Conservation (phyloP, 1,139 yeast genomes). For the Candida mesenterica region DNA sequence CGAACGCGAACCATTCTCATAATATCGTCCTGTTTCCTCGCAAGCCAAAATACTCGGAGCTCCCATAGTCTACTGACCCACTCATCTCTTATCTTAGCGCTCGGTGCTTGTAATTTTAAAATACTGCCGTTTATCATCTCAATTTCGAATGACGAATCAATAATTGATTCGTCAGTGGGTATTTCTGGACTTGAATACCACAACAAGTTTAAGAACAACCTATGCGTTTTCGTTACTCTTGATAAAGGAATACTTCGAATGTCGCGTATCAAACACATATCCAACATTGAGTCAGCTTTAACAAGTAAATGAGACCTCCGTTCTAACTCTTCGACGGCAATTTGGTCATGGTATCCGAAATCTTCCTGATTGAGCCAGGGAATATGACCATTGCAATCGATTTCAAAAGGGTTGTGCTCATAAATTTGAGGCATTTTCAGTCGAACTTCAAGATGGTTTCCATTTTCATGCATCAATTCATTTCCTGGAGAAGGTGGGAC, state of each 20-base stretch:
- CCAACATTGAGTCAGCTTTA: slow-evolving; percentile 61
- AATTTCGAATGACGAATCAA: slow-evolving; percentile 54
- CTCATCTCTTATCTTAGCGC: slow-evolving; percentile 47
- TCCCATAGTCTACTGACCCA: slow-evolving; percentile 60
- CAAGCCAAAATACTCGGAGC: slow-evolving; percentile 60
- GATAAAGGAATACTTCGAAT: slow-evolving; percentile 30
- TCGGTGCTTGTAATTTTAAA: slow-evolving; percentile 60
- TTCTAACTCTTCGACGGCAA: slow-evolving; percentile 62
- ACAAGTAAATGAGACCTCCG: slow-evolving; percentile 57
- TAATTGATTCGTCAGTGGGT: slow-evolving; percentile 28
- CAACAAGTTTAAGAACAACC: slow-evolving; percentile 35
- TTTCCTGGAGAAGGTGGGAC: slow-evolving; percentile 59
- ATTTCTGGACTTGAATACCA: slow-evolving; percentile 39
- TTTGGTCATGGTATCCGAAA: slow-evolving; percentile 49
- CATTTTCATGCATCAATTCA: slow-evolving; percentile 21
- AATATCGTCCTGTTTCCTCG: slow-evolving; percentile 42
- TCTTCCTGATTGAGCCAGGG: slow-evolving; percentile 55
- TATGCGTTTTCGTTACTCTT: slow-evolving; percentile 31
- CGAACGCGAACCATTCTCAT: slow-evolving; percentile 37
- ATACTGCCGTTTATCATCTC: slow-evolving; percentile 45
- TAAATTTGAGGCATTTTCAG: slow-evolving; percentile 34
- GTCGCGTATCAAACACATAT: slow-evolving; percentile 49
- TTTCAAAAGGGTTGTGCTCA: slow-evolving; percentile 50
- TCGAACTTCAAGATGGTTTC: slow-evolving; percentile 8
- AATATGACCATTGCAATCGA: slow-evolving; percentile 50